Percentiles rank a stretch among this genome's conserved stretches.
Evolutionary conservation across 495 filamentous ascomycete genomes (phyloP).

Genomic region (Talaromyces nanjingensis): DNA sequence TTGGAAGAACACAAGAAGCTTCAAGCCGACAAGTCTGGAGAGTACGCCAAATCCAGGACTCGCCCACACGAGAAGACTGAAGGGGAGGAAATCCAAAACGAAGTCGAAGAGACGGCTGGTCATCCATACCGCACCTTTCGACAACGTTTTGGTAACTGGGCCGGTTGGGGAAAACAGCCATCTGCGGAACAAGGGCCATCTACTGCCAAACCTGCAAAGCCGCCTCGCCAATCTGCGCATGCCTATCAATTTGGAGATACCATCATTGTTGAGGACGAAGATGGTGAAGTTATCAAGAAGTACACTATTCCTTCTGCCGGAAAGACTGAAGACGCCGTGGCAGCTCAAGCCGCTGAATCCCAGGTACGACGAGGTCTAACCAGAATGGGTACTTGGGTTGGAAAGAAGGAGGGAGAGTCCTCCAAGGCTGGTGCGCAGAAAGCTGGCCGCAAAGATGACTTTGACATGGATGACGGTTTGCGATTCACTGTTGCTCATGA

Average conservation of each 20-base stretch:
- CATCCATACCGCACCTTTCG: slow-evolving; percentile 22
- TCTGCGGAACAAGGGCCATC: slow-evolving; percentile 12
- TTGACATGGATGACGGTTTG: slow-evolving; percentile 59
- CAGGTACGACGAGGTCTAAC: slow-evolving; percentile 41
- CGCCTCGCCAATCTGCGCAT: slow-evolving; percentile 58
- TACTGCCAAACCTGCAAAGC: slow-evolving; percentile 17
- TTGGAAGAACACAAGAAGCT: slow-evolving; percentile 53
- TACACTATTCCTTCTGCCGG: slow-evolving; percentile 68
- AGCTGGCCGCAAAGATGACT: slow-evolving; percentile 38
- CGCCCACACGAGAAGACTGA: slow-evolving; percentile 39
- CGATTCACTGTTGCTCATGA: slow-evolving; percentile 71
- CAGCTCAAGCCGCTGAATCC: slow-evolving; percentile 21
- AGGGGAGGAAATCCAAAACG: slow-evolving; percentile 35
- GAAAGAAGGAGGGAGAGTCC: slow-evolving; percentile 43
- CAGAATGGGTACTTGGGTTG: slow-evolving; percentile 59
- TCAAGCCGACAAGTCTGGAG: slow-evolving; percentile 45
- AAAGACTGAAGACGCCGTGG: slow-evolving; percentile 21
- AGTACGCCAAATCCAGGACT: slow-evolving; percentile 31
- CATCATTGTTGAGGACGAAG: slow-evolving; percentile 96
- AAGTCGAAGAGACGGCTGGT: slow-evolving; percentile 22
- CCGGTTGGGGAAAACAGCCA: slow-evolving; percentile 25
- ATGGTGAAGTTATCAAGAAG: slow-evolving; percentile 95
- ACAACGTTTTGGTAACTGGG: slow-evolving; percentile 35
- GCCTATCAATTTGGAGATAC: slow-evolving; percentile 96
- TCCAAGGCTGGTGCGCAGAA: slow-evolving; percentile 24